Percentiles rank a stretch among this genome's conserved stretches.
These are phyloP conservation scores for Leptodermis oblonga DNA, from an alignment of 257 asterid species.

Conservation along the genomic window DNA sequence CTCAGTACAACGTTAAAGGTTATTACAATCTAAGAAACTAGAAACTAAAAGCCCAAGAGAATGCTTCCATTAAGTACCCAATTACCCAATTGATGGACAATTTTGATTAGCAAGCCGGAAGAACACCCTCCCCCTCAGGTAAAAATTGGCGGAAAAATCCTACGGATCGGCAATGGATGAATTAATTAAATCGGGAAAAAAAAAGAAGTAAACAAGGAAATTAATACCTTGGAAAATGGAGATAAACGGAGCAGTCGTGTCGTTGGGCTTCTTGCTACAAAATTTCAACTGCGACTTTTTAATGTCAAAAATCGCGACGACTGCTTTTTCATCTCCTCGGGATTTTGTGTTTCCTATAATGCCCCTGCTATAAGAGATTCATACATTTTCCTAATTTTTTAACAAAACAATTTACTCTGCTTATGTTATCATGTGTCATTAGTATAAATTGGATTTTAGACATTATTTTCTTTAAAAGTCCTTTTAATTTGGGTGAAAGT, in stretches of 20 bases:
- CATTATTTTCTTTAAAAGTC: no score
- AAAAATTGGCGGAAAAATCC: not conserved
- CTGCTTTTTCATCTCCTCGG: not conserved
- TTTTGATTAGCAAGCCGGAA: not conserved
- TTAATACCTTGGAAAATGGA: slow-evolving; percentile 7
- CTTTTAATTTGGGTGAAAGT: no score
- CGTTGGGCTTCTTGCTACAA: not conserved
- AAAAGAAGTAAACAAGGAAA: not conserved
- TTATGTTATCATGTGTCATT: no score
- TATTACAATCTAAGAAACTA: not conserved
- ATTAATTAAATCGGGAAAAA: not conserved
- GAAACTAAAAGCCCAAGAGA: not conserved
- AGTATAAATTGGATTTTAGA: no score
- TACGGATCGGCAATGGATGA: not conserved
- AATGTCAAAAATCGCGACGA: not conserved
- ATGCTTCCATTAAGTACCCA: not conserved
- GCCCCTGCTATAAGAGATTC: slow-evolving; percentile 14
- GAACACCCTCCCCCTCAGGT: not conserved
- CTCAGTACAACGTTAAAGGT: not conserved
- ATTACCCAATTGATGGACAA: not conserved
- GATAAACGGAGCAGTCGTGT: not conserved
- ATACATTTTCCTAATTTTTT: no score
- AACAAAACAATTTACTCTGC: no score
- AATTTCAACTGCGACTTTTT: not conserved
- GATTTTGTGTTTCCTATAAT: not conserved